Evolutionary conservation across 2,329 filamentous ascomycete species (phyloP), one percentile per base, ranked within the genome.

Genomic region (Penicillium sp.): DNA sequence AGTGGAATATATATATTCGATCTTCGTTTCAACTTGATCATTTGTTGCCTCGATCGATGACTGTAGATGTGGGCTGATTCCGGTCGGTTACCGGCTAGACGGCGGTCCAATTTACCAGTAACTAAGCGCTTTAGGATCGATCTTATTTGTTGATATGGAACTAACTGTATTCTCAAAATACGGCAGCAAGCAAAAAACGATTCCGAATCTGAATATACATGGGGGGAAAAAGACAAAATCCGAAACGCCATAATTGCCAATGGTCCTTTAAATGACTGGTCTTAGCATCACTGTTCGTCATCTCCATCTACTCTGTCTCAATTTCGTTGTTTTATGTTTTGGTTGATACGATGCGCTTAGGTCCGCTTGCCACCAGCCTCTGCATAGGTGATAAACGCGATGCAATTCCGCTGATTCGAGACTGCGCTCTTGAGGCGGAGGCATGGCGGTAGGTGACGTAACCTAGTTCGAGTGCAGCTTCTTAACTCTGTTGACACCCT

Each of bases 401-500:
- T 41, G 23, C 26, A 26, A 26, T 26, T 31, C 13, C 56, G 13
- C 56, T 58, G 48, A 52, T 45, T 58, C 26, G 47, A 52, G 56
- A 13, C 15, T 41, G n/a, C n/a, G 23, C 9, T 13, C 19, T 17
- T 15, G 21, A 19, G 31, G 5, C 9, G 21, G 15, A 41, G 23
- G 21, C 31, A 21, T 52, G 21, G 9, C 21, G 8, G 50, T 41
- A 41, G 0, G n/a, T 51, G 26, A 26, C 26, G 26, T 29, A 19
- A n/a, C 58, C 76, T 77, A 89, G 68, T 79, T 83, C 51, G 84
- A 82, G 74, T 90, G 92, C 76, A 97, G 78, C 85, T 99, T 99
- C 86, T 91, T 96, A 66, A 98, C 83, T 74, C 91, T 87, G 61
- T 89, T 87, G 3, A 87, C 86, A 47, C 95, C 95, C 79, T 99